Evolutionary conservation across 129 eudicot genomes (phyloP).

Genomic region (Scalesia atractyloides): DNA sequence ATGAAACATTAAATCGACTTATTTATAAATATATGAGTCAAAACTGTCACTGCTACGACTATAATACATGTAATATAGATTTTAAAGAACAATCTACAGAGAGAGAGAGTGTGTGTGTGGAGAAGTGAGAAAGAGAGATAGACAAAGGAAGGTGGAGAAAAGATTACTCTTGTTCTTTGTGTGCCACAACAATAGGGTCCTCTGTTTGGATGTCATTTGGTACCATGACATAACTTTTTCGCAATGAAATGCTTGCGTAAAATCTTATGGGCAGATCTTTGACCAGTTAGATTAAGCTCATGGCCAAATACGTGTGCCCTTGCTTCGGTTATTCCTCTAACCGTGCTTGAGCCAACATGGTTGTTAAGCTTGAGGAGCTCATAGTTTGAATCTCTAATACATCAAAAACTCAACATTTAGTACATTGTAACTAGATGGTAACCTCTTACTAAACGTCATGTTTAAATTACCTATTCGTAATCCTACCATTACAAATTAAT

Average conservation of each 20-base stretch:
- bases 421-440: not conserved
- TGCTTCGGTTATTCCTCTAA: conserved; percentile 73
- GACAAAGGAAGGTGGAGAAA: conserved; percentile 22
- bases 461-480: not conserved
- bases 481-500: not conserved
- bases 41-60: not conserved
- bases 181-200: conserved; percentile 68
- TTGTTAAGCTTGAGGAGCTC: conserved; percentile 61
- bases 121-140: too few species aligned
- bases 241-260: conserved; percentile 84
- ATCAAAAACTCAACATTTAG: conserved; percentile 19
- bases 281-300: conserved; percentile 79
- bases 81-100: not conserved
- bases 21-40: not conserved
- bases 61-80: not conserved
- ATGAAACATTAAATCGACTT: not conserved
- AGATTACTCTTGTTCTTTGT: conserved; percentile 66
- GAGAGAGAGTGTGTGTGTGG: too few species aligned
- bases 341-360: conserved; percentile 52
- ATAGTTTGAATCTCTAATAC: conserved; percentile 33
- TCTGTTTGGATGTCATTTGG: conserved; percentile 66
- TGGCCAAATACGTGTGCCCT: conserved; percentile 89
- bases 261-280: conserved; percentile 79
- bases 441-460: not conserved
- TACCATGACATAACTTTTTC: conserved; percentile 84